These are phyloP conservation scores for Yamadazyma conglobata DNA, from an alignment of 1,139 yeast species.

Conservation along the genomic window DNA sequence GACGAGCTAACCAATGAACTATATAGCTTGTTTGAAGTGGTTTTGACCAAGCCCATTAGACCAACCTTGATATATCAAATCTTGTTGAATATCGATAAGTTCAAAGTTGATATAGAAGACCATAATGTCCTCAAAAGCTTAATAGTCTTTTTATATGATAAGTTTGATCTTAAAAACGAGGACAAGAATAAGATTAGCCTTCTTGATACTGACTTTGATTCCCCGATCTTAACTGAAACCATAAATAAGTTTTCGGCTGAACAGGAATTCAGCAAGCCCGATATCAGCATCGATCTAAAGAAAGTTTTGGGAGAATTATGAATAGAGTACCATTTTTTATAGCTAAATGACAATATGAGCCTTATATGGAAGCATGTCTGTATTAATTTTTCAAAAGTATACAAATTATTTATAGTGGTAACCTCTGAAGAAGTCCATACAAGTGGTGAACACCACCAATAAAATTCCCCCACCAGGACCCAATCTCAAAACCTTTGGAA, in stretches of 20 bases:
- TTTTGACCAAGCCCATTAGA: conserved; percentile 16
- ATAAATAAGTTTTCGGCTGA: conserved; percentile 18
- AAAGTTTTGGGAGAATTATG: conserved; percentile 6
- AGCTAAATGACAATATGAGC: conserved; percentile 2
- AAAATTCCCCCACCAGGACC: conserved; percentile 99
- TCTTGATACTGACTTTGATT: conserved; percentile 28
- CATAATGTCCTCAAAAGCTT: conserved; percentile 7
- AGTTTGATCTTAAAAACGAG: conserved; percentile 11
- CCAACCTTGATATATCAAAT: conserved; percentile 27
- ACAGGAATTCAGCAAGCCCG: conserved; percentile 5
- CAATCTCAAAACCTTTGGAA: conserved; percentile 94
- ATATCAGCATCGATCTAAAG: conserved; percentile 7
- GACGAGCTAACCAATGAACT: conserved; percentile 24
- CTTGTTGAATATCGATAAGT: conserved; percentile 27
- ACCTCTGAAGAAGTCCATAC: conserved; percentile 90
- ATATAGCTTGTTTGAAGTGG: conserved; percentile 20
- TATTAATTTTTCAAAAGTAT: background rate
- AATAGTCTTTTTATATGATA: conserved; percentile 7
- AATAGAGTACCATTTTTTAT: background rate
- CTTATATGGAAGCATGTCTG: too few relatives aligned
- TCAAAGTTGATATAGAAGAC: conserved; percentile 8
- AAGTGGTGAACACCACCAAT: conserved; percentile 88
- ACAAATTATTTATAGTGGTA: conserved; percentile 36
- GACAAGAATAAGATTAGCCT: conserved; percentile 11
- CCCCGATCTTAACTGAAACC: conserved; percentile 24